Evolutionary conservation across 768 basidiomycete genomes (phyloP), one percentile per base, ranked within the genome.

Genomic region (Termitomyces sp.): DNA sequence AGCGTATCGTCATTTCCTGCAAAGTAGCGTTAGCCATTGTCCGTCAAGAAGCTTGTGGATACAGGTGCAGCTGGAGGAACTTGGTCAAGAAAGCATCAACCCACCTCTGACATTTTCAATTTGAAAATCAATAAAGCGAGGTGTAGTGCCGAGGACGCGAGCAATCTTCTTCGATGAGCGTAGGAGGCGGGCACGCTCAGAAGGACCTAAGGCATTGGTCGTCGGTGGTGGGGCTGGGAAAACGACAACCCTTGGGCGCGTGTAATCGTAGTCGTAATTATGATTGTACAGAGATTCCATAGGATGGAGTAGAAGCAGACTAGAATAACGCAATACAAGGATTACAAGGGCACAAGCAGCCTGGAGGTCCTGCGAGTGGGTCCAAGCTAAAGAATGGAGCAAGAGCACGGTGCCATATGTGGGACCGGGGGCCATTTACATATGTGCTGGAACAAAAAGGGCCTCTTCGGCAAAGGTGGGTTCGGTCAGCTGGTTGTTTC

Each of bases 101-200:
- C 18, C 47, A 71, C 71, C 64, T 46, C 54, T 40, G 16, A 22
- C 31, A 25, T 51, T 9, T 18, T 53, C 23, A 25, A 50, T 41
- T 27, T 56, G 41, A 33, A 52, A 60, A 23, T 86, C 84, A 11
- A 81, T 57, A 31, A 85, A 70, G 54, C 78, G 81, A n/a, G 85
- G 85, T 15, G 82, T 79, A 18, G 75, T 71, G 12, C 85, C 85
- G 11, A 87, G 69, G 11, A 87, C 66, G 42, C 80, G 77, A 20
- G 78, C 77, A 20, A 88, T 75, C 69, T 86, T 87, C 60, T 76
- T 80, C 20, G 82, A 78, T 23, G 79, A 77, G 27, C 83, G 81
- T 29, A 83, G 61, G 22, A 87, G 76, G 50, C 80, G 80, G 9
- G 73, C 64, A n/a, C 84, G 79, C 64, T 85, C 80, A 22, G 73